Conservation (phyloP, 2,329 filamentous ascomycete species). For the Hortaea sp. region DNA sequence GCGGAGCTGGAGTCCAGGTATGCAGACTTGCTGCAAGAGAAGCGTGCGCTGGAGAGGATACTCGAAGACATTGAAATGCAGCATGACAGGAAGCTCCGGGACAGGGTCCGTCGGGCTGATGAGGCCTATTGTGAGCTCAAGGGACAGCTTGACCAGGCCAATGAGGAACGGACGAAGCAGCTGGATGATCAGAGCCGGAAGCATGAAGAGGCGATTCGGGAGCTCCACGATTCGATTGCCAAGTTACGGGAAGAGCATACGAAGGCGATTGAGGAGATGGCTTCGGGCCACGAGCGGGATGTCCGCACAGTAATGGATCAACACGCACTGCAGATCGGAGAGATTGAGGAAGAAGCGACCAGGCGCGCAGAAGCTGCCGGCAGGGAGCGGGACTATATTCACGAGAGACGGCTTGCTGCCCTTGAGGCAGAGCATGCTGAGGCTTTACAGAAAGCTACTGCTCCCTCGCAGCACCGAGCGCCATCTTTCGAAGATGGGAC, state of each 20-base stretch:
- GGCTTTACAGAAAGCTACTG: neutral
- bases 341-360: conserved; percentile 10
- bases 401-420: conserved; percentile 5
- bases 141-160: conserved; percentile 8
- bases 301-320: conserved; percentile 8
- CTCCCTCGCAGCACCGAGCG: neutral
- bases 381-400: conserved; percentile 3
- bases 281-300: conserved; percentile 8
- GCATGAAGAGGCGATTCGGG: neutral
- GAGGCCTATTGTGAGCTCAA: conserved; percentile 13
- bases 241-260: conserved; percentile 3
- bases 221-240: neutral
- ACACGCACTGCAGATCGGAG: conserved; percentile 7
- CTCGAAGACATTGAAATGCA: neutral
- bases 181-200: neutral
- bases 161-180: conserved; percentile 7
- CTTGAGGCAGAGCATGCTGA: conserved; percentile 7
- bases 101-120: conserved; percentile 10
- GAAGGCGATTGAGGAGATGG: conserved; percentile 3
- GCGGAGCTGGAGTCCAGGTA: neutral
- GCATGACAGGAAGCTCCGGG: neutral
- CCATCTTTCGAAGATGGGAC: neutral
- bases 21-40: neutral
- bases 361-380: conserved; percentile 6
- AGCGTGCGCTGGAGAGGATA: neutral